A percentile compares a stretch with the other conserved stretches of the same genome.
phyloP scores from a whole-genome alignment of 192 early-diverging fungal genomes.

The Spinellus fusiger region DNA sequence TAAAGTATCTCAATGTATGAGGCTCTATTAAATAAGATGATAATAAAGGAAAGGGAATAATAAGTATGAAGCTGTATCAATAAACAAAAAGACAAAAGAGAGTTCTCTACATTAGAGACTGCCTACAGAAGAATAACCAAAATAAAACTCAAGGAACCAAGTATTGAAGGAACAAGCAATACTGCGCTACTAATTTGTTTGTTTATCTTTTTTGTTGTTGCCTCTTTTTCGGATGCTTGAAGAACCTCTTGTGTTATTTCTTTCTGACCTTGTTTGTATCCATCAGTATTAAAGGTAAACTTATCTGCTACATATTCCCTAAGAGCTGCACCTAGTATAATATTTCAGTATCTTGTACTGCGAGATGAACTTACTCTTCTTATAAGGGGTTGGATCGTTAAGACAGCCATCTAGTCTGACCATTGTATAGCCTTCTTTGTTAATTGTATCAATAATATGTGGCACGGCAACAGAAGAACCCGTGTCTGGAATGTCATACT shows the following conservation, averaged over 20 bases:
- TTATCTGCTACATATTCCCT: constrained; percentile 37
- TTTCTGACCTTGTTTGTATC: constrained; percentile 40
- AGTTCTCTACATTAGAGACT: no score
- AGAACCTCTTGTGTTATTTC: constrained; percentile 1
- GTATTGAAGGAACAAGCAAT: not conserved
- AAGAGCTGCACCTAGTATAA: constrained; percentile 18
- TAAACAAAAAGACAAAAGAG: no score
- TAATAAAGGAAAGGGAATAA: no score
- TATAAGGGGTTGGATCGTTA: constrained; percentile 40
- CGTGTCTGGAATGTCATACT: constrained; percentile 44
- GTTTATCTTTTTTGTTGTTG: not conserved
- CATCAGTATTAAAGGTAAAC: constrained; percentile 32
- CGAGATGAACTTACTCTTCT: constrained; percentile 28
- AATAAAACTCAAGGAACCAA: no score
- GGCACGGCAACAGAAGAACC: constrained; percentile 36
- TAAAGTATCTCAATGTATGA: no score
- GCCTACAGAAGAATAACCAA: no score
- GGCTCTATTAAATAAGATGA: no score
- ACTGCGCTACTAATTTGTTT: not conserved
- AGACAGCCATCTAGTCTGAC: constrained; percentile 46
- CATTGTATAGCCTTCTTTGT: constrained; percentile 44
- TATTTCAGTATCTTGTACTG: not conserved
- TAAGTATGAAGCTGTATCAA: no score
- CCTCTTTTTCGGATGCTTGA: not conserved
- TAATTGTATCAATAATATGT: constrained; percentile 36